Evolutionary conservation across 78 protist genomes (phyloP).

Genomic region (Creolimax fragrantissima): DNA sequence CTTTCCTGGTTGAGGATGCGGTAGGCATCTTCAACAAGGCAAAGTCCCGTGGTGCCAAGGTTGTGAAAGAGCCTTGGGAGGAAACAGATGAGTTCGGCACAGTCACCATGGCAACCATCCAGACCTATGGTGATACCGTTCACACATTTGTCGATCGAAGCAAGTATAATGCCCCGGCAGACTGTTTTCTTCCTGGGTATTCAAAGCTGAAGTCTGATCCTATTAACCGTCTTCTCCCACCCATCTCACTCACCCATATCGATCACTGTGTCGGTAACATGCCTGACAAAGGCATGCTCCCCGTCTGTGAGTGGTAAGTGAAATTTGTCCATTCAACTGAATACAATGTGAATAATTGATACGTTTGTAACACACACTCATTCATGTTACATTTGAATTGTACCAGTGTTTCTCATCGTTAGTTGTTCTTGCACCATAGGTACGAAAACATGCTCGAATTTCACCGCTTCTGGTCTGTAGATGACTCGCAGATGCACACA

Average conservation of each 20-base stretch:
- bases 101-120: constrained; percentile 65
- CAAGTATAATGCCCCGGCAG: constrained; percentile 47
- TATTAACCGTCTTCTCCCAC: neutral
- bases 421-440: neutral
- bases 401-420: too few species aligned
- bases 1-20: constrained; percentile 61
- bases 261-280: constrained; percentile 76
- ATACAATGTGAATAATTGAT: too few species aligned
- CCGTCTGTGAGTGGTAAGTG: constrained; percentile 54
- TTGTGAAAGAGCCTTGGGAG: constrained; percentile 57
- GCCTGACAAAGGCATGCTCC: constrained; percentile 64
- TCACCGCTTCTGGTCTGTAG: constrained; percentile 87
- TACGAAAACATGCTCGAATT: constrained; percentile 60
- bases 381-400: too few species aligned
- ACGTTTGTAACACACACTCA: too few species aligned
- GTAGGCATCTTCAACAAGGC: constrained; percentile 49
- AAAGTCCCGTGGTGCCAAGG: constrained; percentile 60
- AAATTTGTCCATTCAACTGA: too few species aligned
- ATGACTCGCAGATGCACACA: constrained; percentile 78
- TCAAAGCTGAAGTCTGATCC: constrained; percentile 32
- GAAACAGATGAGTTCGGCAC: constrained; percentile 67
- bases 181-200: constrained; percentile 62
- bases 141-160: constrained; percentile 73
- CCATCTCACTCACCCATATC: constrained; percentile 11
- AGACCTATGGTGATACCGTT: constrained; percentile 72